phyloP scores from a whole-genome alignment of 371 early-diverging fungal genomes.

The Mycotypha africana region DNA sequence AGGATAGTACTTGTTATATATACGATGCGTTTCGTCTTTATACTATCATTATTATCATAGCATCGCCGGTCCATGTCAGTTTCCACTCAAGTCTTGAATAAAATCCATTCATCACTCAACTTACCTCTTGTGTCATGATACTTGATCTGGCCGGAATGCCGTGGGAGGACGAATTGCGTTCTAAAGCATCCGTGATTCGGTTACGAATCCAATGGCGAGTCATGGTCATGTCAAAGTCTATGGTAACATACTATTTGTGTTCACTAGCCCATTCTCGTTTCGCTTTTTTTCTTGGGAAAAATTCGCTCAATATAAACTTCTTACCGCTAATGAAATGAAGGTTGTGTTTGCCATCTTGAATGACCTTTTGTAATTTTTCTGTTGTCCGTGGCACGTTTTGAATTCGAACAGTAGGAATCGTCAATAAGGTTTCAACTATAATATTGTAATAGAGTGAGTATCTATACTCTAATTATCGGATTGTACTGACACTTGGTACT shows the following conservation, averaged over 20 bases:
- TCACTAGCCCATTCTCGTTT: too few species aligned
- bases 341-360: slow-evolving; percentile 40
- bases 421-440: slow-evolving; percentile 27
- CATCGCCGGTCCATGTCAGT: too few species aligned
- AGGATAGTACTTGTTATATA: slow-evolving; percentile 66
- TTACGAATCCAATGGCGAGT: slow-evolving; percentile 58
- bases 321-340: slow-evolving; percentile 60
- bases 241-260: not conserved
- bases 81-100: not conserved
- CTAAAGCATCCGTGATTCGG: slow-evolving; percentile 35
- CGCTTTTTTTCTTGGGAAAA: too few species aligned
- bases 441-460: not conserved
- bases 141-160: slow-evolving; percentile 47
- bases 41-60: too few species aligned
- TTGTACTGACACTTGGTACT: too few species aligned
- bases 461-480: too few species aligned
- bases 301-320: too few species aligned
- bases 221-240: slow-evolving; percentile 80
- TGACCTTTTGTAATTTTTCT: slow-evolving; percentile 42
- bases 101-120: not conserved
- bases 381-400: slow-evolving; percentile 19
- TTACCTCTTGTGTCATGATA: slow-evolving; percentile 38
- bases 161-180: slow-evolving; percentile 58
- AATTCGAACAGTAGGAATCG: slow-evolving; percentile 34
- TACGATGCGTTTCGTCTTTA: slow-evolving; percentile 32